phyloP scores from a whole-genome alignment of 257 asterid species.

The Apocynum venetum region DNA sequence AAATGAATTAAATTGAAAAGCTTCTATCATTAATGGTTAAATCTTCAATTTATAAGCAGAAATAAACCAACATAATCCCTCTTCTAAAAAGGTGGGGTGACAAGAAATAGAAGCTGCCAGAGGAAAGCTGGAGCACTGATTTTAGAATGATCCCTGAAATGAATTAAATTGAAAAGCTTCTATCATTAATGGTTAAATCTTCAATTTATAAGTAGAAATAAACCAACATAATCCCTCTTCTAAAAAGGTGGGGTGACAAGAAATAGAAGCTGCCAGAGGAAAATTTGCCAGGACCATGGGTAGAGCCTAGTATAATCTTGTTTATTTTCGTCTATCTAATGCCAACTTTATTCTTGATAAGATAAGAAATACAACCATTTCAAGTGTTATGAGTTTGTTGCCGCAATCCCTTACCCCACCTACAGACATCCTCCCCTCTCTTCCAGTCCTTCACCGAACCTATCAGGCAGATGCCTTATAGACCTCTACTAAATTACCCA shows the following conservation, averaged over 20 bases:
- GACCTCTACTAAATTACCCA: neutral
- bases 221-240: neutral
- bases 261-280: neutral
- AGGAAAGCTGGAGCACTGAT: constrained; percentile 9
- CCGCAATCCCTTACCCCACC: neutral
- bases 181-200: neutral
- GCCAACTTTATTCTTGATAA: neutral
- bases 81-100: neutral
- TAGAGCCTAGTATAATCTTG: neutral
- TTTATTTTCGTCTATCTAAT: neutral
- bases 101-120: too few species aligned
- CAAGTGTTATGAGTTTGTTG: neutral
- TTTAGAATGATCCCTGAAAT: constrained; percentile 50
- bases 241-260: neutral
- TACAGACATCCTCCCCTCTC: neutral
- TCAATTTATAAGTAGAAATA: neutral
- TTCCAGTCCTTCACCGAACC: neutral
- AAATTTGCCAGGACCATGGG: neutral
- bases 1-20: constrained; percentile 19
- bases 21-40: neutral
- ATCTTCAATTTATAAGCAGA: neutral
- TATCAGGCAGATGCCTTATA: neutral
- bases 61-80: neutral
- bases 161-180: constrained; percentile 8
- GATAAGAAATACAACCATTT: neutral